Evolutionary conservation across 805 yeast genomes (phyloP).

Genomic region (Metschnikowia gruessii): DNA sequence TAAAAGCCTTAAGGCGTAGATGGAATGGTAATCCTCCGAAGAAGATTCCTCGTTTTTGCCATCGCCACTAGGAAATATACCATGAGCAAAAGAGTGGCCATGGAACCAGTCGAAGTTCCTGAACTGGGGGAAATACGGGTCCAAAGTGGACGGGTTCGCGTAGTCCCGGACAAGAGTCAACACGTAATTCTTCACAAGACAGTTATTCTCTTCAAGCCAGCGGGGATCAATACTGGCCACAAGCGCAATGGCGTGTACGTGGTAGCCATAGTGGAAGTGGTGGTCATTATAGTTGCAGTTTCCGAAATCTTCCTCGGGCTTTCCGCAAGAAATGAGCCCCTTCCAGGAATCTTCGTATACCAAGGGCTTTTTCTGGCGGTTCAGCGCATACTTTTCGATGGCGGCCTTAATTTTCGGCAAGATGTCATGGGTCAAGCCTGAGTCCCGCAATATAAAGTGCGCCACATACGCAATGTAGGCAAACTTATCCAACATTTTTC

Average conservation of each 20-base stretch:
- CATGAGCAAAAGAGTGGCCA: slow-evolving; percentile 81
- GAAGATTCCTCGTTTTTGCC: slow-evolving; percentile 76
- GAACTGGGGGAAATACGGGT: slow-evolving; percentile 59
- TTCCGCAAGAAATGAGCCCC: slow-evolving; percentile 73
- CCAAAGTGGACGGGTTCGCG: slow-evolving; percentile 56
- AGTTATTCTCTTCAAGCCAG: slow-evolving; percentile 33
- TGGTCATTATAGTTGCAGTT: slow-evolving; percentile 72
- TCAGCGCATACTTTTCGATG: slow-evolving; percentile 61
- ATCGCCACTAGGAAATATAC: slow-evolving; percentile 65
- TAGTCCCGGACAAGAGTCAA: slow-evolving; percentile 62
- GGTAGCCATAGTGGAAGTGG: slow-evolving; percentile 76
- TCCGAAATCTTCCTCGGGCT: slow-evolving; percentile 64
- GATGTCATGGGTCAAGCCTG: slow-evolving; percentile 46
- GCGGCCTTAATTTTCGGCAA: slow-evolving; percentile 64
- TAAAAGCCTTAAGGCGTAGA: slow-evolving; percentile 66
- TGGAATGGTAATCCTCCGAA: slow-evolving; percentile 71
- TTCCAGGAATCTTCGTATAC: slow-evolving; percentile 77
- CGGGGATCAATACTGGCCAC: slow-evolving; percentile 56
- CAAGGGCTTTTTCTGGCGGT: slow-evolving; percentile 69
- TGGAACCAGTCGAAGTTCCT: slow-evolving; percentile 72
- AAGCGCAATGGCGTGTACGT: slow-evolving; percentile 67
- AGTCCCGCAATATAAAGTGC: slow-evolving; percentile 61
- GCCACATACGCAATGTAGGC: slow-evolving; percentile 80
- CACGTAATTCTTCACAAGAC: slow-evolving; percentile 48
- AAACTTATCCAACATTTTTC: slow-evolving; percentile 84